Evolutionary conservation across 305 asterid species (phyloP).

Genomic region (Fraxinus angustifolia): DNA sequence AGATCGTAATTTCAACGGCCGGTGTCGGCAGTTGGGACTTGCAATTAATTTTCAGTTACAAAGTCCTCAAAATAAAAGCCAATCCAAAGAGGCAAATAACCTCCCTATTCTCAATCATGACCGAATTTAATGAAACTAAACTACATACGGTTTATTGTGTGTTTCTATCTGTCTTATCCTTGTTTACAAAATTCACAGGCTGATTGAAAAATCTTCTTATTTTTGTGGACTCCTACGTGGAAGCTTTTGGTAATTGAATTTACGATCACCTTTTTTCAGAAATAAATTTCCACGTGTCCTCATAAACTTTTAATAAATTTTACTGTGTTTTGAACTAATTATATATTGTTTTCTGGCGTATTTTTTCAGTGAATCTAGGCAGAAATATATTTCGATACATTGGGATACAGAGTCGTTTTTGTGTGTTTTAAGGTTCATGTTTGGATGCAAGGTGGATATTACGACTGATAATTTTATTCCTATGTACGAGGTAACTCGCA

Average conservation of each 20-base stretch:
- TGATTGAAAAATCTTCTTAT: conserved; percentile 60
- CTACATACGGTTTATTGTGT: neutral
- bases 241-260: conserved; percentile 51
- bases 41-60: conserved; percentile 43
- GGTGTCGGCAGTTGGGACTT: conserved; percentile 57
- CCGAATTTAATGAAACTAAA: neutral
- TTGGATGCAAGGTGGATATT: conserved; percentile 56
- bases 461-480: conserved; percentile 47
- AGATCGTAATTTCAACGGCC: conserved; percentile 50
- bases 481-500: conserved; percentile 55
- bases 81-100: conserved; percentile 46
- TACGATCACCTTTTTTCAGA: neutral
- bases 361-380: conserved; percentile 58
- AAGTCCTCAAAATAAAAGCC: conserved; percentile 43
- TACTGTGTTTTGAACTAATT: conserved; percentile 12
- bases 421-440: conserved; percentile 46
- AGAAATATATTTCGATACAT: conserved; percentile 37
- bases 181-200: conserved; percentile 37
- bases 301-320: neutral
- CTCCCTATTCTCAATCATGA: conserved; percentile 2
- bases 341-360: conserved; percentile 12
- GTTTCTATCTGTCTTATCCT: neutral
- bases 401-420: conserved; percentile 64
- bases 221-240: conserved; percentile 75
- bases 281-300: neutral